These are phyloP conservation scores for Penicillium sp. DNA, from an alignment of 2,329 filamentous ascomycete species.

Conservation along the genomic window DNA sequence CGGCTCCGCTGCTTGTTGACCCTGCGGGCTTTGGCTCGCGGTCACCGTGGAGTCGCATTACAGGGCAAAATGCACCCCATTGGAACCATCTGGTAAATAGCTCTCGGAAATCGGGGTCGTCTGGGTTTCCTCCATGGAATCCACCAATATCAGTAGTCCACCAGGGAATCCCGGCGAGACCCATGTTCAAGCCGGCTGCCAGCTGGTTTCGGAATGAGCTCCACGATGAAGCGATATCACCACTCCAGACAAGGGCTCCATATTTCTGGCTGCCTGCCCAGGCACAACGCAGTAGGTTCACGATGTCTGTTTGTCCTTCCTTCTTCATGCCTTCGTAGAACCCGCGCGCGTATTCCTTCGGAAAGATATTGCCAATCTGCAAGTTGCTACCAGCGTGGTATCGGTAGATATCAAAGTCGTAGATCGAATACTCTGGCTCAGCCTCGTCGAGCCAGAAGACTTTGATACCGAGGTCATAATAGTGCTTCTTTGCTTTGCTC, in stretches of 20 bases:
- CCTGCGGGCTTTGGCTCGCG: slow-evolving; percentile 55
- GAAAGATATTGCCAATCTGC: slow-evolving; percentile 62
- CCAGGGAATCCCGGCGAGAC: slow-evolving; percentile 64
- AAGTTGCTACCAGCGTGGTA: slow-evolving; percentile 59
- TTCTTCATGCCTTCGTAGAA: slow-evolving; percentile 61
- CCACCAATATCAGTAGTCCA: slow-evolving; percentile 73
- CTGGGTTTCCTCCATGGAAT: slow-evolving; percentile 65
- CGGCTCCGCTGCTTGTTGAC: slow-evolving; percentile 28
- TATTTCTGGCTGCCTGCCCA: slow-evolving; percentile 64
- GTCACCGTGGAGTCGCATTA: slow-evolving; percentile 68
- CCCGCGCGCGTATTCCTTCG: slow-evolving; percentile 57
- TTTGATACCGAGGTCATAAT: slow-evolving; percentile 62
- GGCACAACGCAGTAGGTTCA: slow-evolving; percentile 60
- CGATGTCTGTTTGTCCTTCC: slow-evolving; percentile 57
- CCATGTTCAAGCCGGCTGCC: slow-evolving; percentile 66
- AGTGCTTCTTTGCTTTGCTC: slow-evolving; percentile 60
- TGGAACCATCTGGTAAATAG: slow-evolving; percentile 69
- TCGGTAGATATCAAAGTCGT: slow-evolving; percentile 68
- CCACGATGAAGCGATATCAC: slow-evolving; percentile 68
- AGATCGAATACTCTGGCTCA: slow-evolving; percentile 64
- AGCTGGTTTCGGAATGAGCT: slow-evolving; percentile 60
- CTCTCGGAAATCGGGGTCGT: slow-evolving; percentile 59
- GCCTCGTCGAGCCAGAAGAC: slow-evolving; percentile 71
- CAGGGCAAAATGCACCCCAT: slow-evolving; percentile 67
- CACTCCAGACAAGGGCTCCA: slow-evolving; percentile 66